Evolutionary conservation across 139 green algal genomes (phyloP).

Genomic region (Auxenochlorella pyrenoidosa): DNA sequence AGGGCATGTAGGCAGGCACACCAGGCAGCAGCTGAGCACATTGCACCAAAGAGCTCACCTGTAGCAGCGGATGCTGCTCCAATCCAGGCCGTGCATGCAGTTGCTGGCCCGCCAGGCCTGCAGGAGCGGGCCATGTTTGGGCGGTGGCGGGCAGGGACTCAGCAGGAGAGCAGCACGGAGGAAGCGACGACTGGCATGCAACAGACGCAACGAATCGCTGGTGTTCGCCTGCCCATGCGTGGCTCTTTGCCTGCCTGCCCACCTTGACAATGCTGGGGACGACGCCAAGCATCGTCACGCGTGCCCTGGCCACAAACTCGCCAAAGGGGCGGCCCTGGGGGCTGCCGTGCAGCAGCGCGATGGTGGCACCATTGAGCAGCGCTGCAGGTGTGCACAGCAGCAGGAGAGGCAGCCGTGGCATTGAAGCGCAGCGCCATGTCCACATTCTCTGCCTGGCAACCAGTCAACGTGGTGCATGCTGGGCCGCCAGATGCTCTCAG

Average conservation of each 20-base stretch:
- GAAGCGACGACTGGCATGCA: not conserved
- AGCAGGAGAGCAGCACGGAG: not conserved
- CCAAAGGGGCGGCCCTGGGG: slow-evolving; percentile 79
- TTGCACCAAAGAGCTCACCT: not conserved
- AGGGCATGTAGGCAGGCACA: not conserved
- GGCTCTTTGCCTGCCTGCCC: not conserved
- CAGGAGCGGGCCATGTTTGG: not conserved
- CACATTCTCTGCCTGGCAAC: too few relatives aligned
- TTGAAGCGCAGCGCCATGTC: too few relatives aligned
- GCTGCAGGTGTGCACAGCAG: not conserved
- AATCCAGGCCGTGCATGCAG: slow-evolving; percentile 66
- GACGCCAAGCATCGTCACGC: slow-evolving; percentile 87
- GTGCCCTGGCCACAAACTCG: slow-evolving; percentile 73
- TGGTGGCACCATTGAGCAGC: slow-evolving; percentile 85
- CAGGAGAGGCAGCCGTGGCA: too few relatives aligned
- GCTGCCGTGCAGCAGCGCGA: slow-evolving; percentile 86
- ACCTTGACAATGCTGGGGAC: slow-evolving; percentile 83
- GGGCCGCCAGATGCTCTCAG: too few relatives aligned
- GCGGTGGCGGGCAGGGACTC: not conserved
- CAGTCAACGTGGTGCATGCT: too few relatives aligned
- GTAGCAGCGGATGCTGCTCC: slow-evolving; percentile 68
- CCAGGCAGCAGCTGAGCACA: not conserved
- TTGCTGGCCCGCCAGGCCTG: slow-evolving; percentile 68
- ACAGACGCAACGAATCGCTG: not conserved
- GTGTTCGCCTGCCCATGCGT: not conserved